phyloP scores from a whole-genome alignment of 768 basidiomycete species.

The Lentinula lateritia region DNA sequence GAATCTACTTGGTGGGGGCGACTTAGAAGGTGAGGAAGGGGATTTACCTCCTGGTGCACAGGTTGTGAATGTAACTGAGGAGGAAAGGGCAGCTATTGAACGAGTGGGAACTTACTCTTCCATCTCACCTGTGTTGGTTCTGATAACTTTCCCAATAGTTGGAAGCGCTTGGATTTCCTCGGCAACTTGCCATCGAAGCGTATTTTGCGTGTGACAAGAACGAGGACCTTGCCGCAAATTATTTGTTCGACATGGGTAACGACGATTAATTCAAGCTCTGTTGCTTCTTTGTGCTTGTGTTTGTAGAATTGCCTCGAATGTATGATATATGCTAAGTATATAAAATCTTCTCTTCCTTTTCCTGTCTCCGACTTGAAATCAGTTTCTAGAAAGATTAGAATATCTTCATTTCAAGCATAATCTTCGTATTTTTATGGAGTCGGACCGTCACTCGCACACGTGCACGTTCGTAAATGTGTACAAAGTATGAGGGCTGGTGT shows the following conservation, averaged over 20 bases:
- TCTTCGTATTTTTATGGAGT: background rate
- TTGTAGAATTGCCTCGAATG: background rate
- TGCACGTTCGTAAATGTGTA: background rate
- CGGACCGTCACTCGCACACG: background rate
- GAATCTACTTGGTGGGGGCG: slow-evolving; percentile 48
- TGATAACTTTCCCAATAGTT: slow-evolving; percentile 42
- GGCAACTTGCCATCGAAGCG: slow-evolving; percentile 79
- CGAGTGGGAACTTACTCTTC: slow-evolving; percentile 50
- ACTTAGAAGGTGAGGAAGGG: slow-evolving; percentile 34
- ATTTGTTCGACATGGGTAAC: slow-evolving; percentile 72
- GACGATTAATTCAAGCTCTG: slow-evolving; percentile 31
- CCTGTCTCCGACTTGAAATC: background rate
- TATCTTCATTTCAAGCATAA: background rate
- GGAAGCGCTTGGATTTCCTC: slow-evolving; percentile 81
- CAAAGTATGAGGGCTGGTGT: too few species aligned
- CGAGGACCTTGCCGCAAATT: slow-evolving; percentile 94
- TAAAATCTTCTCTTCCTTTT: background rate
- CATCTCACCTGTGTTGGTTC: background rate
- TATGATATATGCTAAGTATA: slow-evolving; percentile 6
- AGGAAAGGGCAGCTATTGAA: slow-evolving; percentile 85
- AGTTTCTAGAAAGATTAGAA: background rate
- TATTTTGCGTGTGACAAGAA: slow-evolving; percentile 96
- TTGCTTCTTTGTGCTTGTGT: slow-evolving; percentile 5
- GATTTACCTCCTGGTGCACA: slow-evolving; percentile 46
- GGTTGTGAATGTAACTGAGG: slow-evolving; percentile 73